Conservation (phyloP, 2,329 filamentous ascomycete genomes). For the Verticillium dahliae region DNA sequence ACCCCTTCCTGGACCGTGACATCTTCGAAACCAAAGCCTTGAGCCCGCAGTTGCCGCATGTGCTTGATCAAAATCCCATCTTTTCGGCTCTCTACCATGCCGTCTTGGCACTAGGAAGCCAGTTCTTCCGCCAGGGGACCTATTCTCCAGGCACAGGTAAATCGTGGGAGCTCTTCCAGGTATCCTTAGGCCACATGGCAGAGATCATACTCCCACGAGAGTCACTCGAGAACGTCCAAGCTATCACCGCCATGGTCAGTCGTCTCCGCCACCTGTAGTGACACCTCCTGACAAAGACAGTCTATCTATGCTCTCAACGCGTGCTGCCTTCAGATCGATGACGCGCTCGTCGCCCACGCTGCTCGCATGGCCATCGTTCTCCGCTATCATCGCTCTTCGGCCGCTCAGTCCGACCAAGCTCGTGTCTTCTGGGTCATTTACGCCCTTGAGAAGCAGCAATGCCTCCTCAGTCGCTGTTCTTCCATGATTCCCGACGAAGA, state of each 20-base stretch:
- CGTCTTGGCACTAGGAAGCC: conserved; percentile 24
- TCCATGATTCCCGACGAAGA: conserved; percentile 30
- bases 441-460: conserved; percentile 26
- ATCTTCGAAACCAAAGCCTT: conserved; percentile 6
- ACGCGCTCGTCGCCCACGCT: conserved; percentile 23
- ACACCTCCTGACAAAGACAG: conserved; percentile 11
- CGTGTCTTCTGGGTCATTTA: conserved; percentile 33
- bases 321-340: conserved; percentile 24
- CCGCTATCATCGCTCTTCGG: conserved; percentile 19
- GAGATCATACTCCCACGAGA: conserved; percentile 10
- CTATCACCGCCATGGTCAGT: conserved; percentile 2
- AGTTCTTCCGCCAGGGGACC: conserved; percentile 18
- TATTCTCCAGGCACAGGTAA: conserved; percentile 10
- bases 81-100: conserved; percentile 27
- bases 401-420: conserved; percentile 8
- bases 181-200: conserved; percentile 10
- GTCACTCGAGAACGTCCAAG: neutral
- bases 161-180: conserved; percentile 14
- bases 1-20: conserved; percentile 25
- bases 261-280: no score
- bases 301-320: conserved; percentile 26
- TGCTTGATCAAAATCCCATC: conserved; percentile 5
- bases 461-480: conserved; percentile 20
- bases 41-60: neutral
- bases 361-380: conserved; percentile 24